phyloP scores from a whole-genome alignment of 192 early-diverging fungal species.

The Globomyces pollinis-pini region DNA sequence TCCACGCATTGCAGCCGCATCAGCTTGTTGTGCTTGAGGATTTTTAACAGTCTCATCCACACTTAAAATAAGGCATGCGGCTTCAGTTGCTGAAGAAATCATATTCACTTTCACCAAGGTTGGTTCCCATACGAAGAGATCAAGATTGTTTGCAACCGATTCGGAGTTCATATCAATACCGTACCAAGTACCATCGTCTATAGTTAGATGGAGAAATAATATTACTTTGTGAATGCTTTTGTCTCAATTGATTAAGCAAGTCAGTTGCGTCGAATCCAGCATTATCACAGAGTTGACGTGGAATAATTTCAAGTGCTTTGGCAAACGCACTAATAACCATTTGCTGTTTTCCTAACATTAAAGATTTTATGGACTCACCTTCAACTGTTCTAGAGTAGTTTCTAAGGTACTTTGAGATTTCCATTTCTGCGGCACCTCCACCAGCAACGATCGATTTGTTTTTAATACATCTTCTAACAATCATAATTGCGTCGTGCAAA shows the following conservation, averaged over 20 bases:
- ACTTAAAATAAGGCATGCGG: slow-evolving; percentile 89
- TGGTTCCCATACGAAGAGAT: slow-evolving; percentile 96
- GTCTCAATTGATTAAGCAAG: slow-evolving; percentile 92
- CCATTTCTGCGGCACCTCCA: slow-evolving; percentile 98
- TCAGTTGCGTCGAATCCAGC: slow-evolving; percentile 98
- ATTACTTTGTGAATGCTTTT: slow-evolving; percentile 66
- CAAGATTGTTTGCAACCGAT: slow-evolving; percentile 82
- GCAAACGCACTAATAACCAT: slow-evolving; percentile 91
- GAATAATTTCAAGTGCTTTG: slow-evolving; percentile 93
- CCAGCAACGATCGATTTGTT: slow-evolving; percentile 95
- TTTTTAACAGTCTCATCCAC: slow-evolving; percentile 98
- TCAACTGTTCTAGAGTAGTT: slow-evolving; percentile 88
- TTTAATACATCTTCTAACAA: slow-evolving; percentile 94
- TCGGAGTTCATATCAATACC: slow-evolving; percentile 90
- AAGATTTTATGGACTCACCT: too few relatives aligned
- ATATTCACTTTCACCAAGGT: slow-evolving; percentile 96
- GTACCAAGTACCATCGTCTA: slow-evolving; percentile 66
- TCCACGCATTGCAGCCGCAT: slow-evolving; percentile 25
- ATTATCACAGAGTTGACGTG: slow-evolving; percentile 97
- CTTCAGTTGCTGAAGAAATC: slow-evolving; percentile 88
- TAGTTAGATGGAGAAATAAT: not conserved
- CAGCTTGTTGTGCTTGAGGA: slow-evolving; percentile 71
- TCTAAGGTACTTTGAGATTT: slow-evolving; percentile 88
- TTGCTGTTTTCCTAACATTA: slow-evolving; percentile 94
- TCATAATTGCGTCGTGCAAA: slow-evolving; percentile 99